phyloP scores from a whole-genome alignment of 306 rosid genomes.

The Carpinus fangiana region DNA sequence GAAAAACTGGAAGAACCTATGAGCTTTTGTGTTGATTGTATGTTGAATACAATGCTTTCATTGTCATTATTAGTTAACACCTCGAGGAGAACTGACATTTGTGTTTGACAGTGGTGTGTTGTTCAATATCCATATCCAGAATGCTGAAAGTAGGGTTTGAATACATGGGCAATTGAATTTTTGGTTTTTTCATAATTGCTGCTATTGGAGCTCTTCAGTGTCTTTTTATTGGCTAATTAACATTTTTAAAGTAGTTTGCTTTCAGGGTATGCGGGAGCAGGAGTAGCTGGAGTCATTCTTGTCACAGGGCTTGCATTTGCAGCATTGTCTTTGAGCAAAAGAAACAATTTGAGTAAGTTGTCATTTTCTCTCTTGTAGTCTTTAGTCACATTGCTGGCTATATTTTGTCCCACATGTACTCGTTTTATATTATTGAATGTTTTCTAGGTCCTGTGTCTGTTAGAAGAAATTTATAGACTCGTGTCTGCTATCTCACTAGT shows the following conservation, averaged over 20 bases:
- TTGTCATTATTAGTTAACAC: not conserved
- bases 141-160: not conserved
- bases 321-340: constrained; percentile 63
- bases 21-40: not conserved
- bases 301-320: constrained; percentile 68
- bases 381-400: not conserved
- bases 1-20: no score
- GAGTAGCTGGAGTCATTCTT: constrained; percentile 80
- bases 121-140: not conserved
- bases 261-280: constrained; percentile 83
- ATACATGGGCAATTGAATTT: not conserved
- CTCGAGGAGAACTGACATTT: not conserved
- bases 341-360: constrained; percentile 56
- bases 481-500: constrained; percentile 14
- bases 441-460: not conserved
- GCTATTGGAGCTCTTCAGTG: not conserved
- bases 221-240: constrained; percentile 33
- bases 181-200: constrained; percentile 17
- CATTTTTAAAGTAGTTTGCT: constrained; percentile 68
- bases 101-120: not conserved
- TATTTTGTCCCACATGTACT: not conserved
- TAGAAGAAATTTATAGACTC: constrained; percentile 15
- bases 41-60: not conserved
- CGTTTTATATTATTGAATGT: not conserved
- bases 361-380: constrained; percentile 9